Percentiles rank a stretch among this genome's conserved stretches.
These are phyloP conservation scores for Cyclospora cayetanensis DNA, from an alignment of 169 alveolate genomes.

Conservation along the genomic window DNA sequence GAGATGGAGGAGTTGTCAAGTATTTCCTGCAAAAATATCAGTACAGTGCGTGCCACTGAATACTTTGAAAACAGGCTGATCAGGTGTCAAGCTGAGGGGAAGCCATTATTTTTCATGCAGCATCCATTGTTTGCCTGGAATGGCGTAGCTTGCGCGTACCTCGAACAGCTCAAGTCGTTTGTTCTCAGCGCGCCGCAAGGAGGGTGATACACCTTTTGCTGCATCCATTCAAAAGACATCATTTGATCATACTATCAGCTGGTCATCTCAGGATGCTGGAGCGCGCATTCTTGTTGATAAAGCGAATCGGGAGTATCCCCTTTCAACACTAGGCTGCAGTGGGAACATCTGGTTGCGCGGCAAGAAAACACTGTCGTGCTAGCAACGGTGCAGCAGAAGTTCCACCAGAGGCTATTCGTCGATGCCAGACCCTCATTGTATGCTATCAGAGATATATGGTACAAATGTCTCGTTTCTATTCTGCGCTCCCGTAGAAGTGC, in stretches of 20 bases:
- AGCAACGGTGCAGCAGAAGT: too few relatives aligned
- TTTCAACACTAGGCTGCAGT: not conserved
- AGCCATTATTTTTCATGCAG: too few relatives aligned
- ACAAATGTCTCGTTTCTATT: slow-evolving; percentile 14
- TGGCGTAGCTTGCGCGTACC: slow-evolving; percentile 24
- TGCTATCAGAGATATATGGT: slow-evolving; percentile 41
- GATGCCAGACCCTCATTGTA: slow-evolving; percentile 39
- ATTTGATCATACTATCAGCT: too few relatives aligned
- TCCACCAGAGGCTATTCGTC: too few relatives aligned
- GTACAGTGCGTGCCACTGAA: too few relatives aligned
- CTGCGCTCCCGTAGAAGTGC: slow-evolving; percentile 50
- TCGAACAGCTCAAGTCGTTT: slow-evolving; percentile 27
- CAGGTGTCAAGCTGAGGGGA: too few relatives aligned
- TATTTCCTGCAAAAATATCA: not conserved
- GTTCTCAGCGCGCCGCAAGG: slow-evolving; percentile 43
- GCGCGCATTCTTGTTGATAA: too few relatives aligned
- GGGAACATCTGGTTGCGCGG: not conserved
- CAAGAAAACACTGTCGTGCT: too few relatives aligned
- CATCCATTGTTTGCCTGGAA: not conserved
- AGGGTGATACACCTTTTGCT: slow-evolving; percentile 26
- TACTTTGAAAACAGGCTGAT: too few relatives aligned
- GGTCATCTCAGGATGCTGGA: too few relatives aligned
- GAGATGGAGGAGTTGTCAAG: slow-evolving; percentile 17
- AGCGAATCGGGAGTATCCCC: not conserved
- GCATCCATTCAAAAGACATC: not conserved